These are phyloP conservation scores for Ailanthus altissimus DNA, from an alignment of 345 rosid species.

Conservation along the genomic window DNA sequence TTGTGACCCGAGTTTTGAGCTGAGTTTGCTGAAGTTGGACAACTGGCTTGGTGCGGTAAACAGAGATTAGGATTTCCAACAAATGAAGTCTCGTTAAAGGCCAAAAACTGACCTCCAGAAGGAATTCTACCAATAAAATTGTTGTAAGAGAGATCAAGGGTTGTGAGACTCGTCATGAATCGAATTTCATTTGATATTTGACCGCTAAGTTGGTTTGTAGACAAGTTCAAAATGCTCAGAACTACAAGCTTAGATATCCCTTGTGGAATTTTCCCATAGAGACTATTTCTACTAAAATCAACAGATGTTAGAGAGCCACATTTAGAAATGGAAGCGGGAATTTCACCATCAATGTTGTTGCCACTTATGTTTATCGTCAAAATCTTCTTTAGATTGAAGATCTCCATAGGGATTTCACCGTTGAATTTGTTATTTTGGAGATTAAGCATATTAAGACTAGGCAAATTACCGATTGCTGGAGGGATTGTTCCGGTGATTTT, in stretches of 20 bases:
- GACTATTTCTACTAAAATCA: conserved; percentile 69
- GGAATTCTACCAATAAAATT: conserved; percentile 68
- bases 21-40: conserved; percentile 32
- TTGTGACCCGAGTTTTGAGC: conserved; percentile 29
- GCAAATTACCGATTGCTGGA: conserved; percentile 54
- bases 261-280: conserved; percentile 63
- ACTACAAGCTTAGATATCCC: conserved; percentile 47
- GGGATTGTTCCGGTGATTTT: conserved; percentile 69
- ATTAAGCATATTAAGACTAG: conserved; percentile 38
- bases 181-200: conserved; percentile 62
- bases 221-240: conserved; percentile 64
- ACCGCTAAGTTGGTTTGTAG: conserved; percentile 70
- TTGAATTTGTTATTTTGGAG: conserved; percentile 57
- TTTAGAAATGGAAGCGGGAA: conserved; percentile 51
- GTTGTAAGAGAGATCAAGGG: conserved; percentile 75
- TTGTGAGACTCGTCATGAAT: conserved; percentile 70
- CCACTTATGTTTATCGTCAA: conserved; percentile 49
- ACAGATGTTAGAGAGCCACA: conserved; percentile 51
- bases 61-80: conserved; percentile 74
- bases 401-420: conserved; percentile 57
- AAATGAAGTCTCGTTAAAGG: conserved; percentile 68
- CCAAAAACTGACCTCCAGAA: conserved; percentile 68
- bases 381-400: conserved; percentile 51
- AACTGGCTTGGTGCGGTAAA: conserved; percentile 40
- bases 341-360: conserved; percentile 62